Percentiles rank a stretch among this genome's conserved stretches.
Conservation (phyloP, 768 basidiomycete species). For the Boletus huronensis region DNA sequence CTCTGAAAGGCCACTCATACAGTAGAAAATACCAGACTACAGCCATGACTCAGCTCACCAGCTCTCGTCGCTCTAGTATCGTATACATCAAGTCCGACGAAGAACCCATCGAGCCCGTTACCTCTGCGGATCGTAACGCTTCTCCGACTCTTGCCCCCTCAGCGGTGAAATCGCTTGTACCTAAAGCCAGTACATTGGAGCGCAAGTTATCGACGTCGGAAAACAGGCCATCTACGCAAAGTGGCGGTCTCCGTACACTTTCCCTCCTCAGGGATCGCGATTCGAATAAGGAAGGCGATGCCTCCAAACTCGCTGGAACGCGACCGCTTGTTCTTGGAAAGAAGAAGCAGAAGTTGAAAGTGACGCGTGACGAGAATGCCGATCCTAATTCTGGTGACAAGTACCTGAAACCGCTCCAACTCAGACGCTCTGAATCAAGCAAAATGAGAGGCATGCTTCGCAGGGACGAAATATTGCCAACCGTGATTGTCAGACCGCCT, state of each 20-base stretch:
- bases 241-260: conserved; percentile 55
- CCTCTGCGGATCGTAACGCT: neutral
- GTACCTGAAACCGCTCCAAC: conserved; percentile 56
- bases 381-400: conserved; percentile 37
- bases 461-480: conserved; percentile 53
- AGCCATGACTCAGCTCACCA: conserved; percentile 19
- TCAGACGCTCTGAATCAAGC: conserved; percentile 60
- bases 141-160: conserved; percentile 41
- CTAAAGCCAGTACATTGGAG: conserved; percentile 47
- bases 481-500: conserved; percentile 60
- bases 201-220: conserved; percentile 32
- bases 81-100: conserved; percentile 62
- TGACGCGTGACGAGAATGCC: conserved; percentile 33
- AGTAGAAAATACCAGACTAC: conserved; percentile 17
- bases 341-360: conserved; percentile 47
- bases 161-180: conserved; percentile 50
- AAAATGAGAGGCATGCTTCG: conserved; percentile 57
- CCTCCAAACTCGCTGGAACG: conserved; percentile 30
- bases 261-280: conserved; percentile 61
- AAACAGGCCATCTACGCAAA: conserved; percentile 28
- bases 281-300: conserved; percentile 34
- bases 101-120: conserved; percentile 13
- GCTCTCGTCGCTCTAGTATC: conserved; percentile 53
- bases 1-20: conserved; percentile 26
- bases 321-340: conserved; percentile 58